phyloP scores from a whole-genome alignment of 495 filamentous ascomycete genomes.

The Hypoxylon trugodes region DNA sequence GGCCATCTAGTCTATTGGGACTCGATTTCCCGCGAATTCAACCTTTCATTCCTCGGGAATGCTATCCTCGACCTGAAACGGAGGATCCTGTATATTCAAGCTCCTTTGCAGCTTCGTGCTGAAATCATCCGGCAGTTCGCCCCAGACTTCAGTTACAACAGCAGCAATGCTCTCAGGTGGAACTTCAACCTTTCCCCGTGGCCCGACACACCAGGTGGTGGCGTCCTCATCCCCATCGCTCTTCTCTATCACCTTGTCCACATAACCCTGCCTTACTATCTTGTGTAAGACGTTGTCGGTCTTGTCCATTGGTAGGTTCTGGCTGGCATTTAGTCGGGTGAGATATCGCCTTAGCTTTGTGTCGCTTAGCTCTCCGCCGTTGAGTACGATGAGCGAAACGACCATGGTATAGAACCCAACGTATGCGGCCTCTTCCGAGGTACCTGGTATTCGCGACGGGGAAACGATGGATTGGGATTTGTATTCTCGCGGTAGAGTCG shows the following conservation, averaged over 20 bases:
- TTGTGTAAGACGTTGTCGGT: conserved; percentile 78
- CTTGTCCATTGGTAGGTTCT: conserved; percentile 76
- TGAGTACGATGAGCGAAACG: conserved; percentile 74
- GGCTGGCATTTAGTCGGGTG: conserved; percentile 75
- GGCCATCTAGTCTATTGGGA: not conserved
- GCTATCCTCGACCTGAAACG: conserved; percentile 23
- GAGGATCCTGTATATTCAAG: conserved; percentile 55
- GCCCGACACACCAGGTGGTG: conserved; percentile 80
- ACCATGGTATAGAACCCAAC: conserved; percentile 81
- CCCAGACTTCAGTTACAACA: conserved; percentile 70
- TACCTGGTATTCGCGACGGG: conserved; percentile 71
- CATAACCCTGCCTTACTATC: conserved; percentile 83
- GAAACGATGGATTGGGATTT: conserved; percentile 70
- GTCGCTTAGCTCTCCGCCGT: conserved; percentile 75
- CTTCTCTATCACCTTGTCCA: conserved; percentile 74
- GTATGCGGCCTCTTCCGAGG: conserved; percentile 76
- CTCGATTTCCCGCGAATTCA: not conserved
- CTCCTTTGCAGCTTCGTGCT: conserved; percentile 62
- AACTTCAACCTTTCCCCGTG: conserved; percentile 87
- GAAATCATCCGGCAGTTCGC: conserved; percentile 57
- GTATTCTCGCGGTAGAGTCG: conserved; percentile 70
- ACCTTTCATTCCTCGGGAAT: conserved; percentile 47
- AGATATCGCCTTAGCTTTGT: conserved; percentile 78
- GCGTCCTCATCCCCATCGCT: conserved; percentile 71
- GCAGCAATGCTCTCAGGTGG: conserved; percentile 73